Conservation (phyloP, 768 basidiomycete genomes). For the Mrakia hoshinonis region DNA sequence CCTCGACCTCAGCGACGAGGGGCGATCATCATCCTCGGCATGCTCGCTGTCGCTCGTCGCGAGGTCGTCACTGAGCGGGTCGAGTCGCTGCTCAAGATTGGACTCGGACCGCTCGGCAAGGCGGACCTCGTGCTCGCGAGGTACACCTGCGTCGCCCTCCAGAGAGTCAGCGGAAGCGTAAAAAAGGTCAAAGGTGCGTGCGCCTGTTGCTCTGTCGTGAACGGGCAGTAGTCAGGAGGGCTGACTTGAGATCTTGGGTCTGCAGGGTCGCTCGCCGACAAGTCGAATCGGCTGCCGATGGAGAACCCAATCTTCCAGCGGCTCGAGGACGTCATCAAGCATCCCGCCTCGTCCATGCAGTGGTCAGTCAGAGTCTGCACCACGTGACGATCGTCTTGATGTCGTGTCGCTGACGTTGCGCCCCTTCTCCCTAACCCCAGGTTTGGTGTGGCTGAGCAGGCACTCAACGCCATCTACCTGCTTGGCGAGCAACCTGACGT, state of each 20-base stretch:
- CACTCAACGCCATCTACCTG: constrained; percentile 89
- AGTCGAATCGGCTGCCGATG: constrained; percentile 77
- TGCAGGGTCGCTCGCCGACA: constrained; percentile 76
- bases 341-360: constrained; percentile 71
- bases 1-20: constrained; percentile 82
- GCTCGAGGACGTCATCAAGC: constrained; percentile 68
- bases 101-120: constrained; percentile 76
- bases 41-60: constrained; percentile 78
- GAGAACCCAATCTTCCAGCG: constrained; percentile 74
- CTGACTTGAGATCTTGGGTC: not conserved
- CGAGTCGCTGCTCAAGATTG: constrained; percentile 74
- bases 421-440: constrained; percentile 31
- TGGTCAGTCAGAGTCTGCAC: too few species aligned
- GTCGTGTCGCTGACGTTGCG: not conserved
- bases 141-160: constrained; percentile 87
- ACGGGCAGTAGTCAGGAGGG: too few species aligned
- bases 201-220: not conserved
- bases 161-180: constrained; percentile 81
- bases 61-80: constrained; percentile 72
- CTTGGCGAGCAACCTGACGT: constrained; percentile 87
- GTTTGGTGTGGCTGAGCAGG: constrained; percentile 93
- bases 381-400: too few species aligned
- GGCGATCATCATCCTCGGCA: constrained; percentile 91
- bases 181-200: constrained; percentile 88
- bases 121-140: constrained; percentile 78